Conservation (phyloP, 2,329 filamentous ascomycete species). For the Myriosclerotinia scirpicola region DNA sequence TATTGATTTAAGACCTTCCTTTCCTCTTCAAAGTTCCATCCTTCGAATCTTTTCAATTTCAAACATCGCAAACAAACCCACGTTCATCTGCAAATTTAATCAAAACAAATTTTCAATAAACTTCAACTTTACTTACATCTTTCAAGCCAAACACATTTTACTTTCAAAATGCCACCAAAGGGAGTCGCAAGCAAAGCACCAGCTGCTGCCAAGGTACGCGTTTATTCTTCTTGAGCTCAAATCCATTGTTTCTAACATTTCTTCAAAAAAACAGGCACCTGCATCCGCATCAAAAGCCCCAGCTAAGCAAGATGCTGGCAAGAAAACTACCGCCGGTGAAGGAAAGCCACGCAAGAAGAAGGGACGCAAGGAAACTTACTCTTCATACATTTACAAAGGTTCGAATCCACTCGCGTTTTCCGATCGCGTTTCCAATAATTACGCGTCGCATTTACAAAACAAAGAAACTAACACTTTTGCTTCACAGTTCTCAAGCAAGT, state of each 20-base stretch:
- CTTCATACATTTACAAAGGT: slow-evolving; percentile 99
- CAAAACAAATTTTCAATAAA: slow-evolving; percentile 4
- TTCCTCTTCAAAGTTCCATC: slow-evolving; percentile 1
- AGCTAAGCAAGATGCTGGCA: slow-evolving; percentile 88
- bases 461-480: slow-evolving; percentile 33
- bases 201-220: slow-evolving; percentile 63
- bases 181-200: slow-evolving; percentile 81
- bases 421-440: slow-evolving; percentile 29
- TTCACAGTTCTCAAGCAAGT: slow-evolving; percentile 97
- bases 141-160: slow-evolving; percentile 37
- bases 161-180: slow-evolving; percentile 89
- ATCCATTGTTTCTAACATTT: not conserved
- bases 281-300: slow-evolving; percentile 69
- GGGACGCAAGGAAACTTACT: slow-evolving; percentile 99
- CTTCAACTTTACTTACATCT: slow-evolving; percentile 35
- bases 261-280: slow-evolving; percentile 5
- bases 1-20: not conserved
- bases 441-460: slow-evolving; percentile 19
- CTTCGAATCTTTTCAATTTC: slow-evolving; percentile 6
- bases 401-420: slow-evolving; percentile 42
- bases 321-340: slow-evolving; percentile 85
- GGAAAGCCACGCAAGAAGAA: slow-evolving; percentile 99
- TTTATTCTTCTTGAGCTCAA: not conserved
- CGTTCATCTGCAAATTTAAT: not conserved
- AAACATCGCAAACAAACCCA: not conserved